Evolutionary conservation across 2,329 filamentous ascomycete genomes (phyloP).

Genomic region (Arachnomyces sp.): DNA sequence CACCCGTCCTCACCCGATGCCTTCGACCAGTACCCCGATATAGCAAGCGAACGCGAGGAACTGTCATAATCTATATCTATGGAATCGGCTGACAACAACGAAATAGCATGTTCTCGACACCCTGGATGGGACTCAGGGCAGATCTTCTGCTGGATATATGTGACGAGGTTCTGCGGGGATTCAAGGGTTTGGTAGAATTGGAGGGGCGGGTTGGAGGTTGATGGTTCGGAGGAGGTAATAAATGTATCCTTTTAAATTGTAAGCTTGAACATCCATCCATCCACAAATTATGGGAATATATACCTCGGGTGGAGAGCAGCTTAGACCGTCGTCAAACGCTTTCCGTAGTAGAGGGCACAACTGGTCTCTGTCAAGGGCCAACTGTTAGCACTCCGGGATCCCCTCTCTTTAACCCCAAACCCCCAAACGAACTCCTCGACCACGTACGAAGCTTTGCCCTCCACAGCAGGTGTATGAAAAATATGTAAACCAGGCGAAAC

Average conservation of each 20-base stretch:
- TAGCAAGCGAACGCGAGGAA: conserved; percentile 54
- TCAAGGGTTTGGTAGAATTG: conserved; percentile 65
- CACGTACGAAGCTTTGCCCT: conserved; percentile 29
- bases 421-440: background rate
- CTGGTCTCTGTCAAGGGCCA: conserved; percentile 28
- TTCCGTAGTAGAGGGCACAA: conserved; percentile 53
- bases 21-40: conserved; percentile 55
- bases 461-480: conserved; percentile 56
- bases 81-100: conserved; percentile 48
- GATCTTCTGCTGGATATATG: conserved; percentile 44
- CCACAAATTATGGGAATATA: conserved; percentile 1
- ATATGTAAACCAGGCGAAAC: conserved; percentile 74
- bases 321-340: conserved; percentile 46
- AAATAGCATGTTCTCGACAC: conserved; percentile 44
- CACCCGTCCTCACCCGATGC: conserved; percentile 29
- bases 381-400: background rate
- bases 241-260: conserved; percentile 43
- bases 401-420: background rate
- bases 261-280: conserved; percentile 16
- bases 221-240: conserved; percentile 48
- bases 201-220: conserved; percentile 51
- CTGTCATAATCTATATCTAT: conserved; percentile 73
- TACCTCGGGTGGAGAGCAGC: conserved; percentile 48
- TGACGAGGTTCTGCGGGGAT: conserved; percentile 46
- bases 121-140: conserved; percentile 41